Base-by-base conservation (phyloP, 2,329 filamentous ascomycete species). In the Myriangium duriaei region DNA sequence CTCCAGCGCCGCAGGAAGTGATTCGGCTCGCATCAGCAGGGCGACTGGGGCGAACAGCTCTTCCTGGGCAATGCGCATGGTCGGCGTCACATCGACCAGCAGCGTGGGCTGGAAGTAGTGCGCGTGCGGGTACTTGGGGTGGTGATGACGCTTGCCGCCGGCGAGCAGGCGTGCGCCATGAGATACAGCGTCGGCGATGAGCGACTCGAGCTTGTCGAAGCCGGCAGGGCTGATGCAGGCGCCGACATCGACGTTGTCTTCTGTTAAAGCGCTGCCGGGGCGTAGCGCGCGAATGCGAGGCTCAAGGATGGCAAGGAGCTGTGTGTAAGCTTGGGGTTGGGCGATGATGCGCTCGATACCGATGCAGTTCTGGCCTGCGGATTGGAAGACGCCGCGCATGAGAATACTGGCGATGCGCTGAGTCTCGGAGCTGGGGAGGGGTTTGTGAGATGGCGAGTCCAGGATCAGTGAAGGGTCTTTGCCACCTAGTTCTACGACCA, bases 281-380 rank as follows among this genome's bases (percentile, higher is more conserved):
- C 83, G 78, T 11, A 98, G 67, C 9, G 71, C 70, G 44, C 70
- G 68, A 47, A 96, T 83, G 44, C 81, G 78, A 9, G 81, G 79
- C 36, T 76, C 71, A 13, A 98, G 72, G 43, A 76, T 68, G 4
- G 67, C 59, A 37, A 94, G 63, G 14, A 98, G 72, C 40, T 67
- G 67, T 45, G 81, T 69, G 63, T 96, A 93, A 36, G 83, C 69
- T n/a, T 64, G 66, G 1, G 84, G 79, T 11, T 82, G 71, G 15
- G 81, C 84, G 49, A 96, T 79, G 53, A 96, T 79, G 40, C 91
- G 81, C 64, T 98, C 91, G 48, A 95, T 88, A 39, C 91, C 91
- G 54, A 98, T 88, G 61, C 91, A 98, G 63, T 98, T 98, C 60
- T 98, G 91, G 1, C 91, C 91, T 11, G 86, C 80, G 36, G 86